Evolutionary conservation across 371 early-diverging fungal species (phyloP).

Genomic region (Thermomucor indicae-seudaticae): DNA sequence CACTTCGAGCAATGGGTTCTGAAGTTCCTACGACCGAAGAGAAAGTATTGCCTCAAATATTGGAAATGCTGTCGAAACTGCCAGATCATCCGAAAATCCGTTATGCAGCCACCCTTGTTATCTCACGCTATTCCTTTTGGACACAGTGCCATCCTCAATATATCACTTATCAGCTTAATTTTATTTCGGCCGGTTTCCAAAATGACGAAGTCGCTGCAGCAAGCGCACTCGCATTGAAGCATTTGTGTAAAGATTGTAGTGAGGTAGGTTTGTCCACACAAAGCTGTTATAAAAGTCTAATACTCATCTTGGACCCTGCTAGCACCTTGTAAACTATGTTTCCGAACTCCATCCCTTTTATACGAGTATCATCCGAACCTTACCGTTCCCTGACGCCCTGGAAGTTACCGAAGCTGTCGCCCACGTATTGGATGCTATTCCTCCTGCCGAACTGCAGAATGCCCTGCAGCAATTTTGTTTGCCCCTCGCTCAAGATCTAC

Average conservation of each 20-base stretch:
- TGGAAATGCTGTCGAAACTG: constrained; percentile 80
- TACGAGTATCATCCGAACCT: constrained; percentile 52
- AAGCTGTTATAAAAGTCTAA: background rate
- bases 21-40: constrained; percentile 69
- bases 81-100: constrained; percentile 89
- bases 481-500: constrained; percentile 74
- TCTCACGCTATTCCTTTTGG: constrained; percentile 95
- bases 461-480: constrained; percentile 79
- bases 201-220: constrained; percentile 86
- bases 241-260: constrained; percentile 87
- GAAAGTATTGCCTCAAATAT: constrained; percentile 80
- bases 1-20: constrained; percentile 89
- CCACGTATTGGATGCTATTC: constrained; percentile 77
- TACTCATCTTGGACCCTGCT: constrained; percentile 27
- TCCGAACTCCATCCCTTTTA: constrained; percentile 78
- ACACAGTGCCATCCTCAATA: constrained; percentile 83
- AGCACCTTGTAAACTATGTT: constrained; percentile 68
- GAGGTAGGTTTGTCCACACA: constrained; percentile 46
- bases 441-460: constrained; percentile 51
- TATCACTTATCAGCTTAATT: constrained; percentile 85
- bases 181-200: constrained; percentile 84
- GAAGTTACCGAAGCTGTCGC: constrained; percentile 91
- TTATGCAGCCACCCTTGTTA: constrained; percentile 93
- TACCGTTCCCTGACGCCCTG: constrained; percentile 67
- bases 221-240: constrained; percentile 80